Evolutionary conservation across 345 rosid genomes (phyloP), one percentile per base, ranked within the genome.

Genomic region (Turritis glabra): DNA sequence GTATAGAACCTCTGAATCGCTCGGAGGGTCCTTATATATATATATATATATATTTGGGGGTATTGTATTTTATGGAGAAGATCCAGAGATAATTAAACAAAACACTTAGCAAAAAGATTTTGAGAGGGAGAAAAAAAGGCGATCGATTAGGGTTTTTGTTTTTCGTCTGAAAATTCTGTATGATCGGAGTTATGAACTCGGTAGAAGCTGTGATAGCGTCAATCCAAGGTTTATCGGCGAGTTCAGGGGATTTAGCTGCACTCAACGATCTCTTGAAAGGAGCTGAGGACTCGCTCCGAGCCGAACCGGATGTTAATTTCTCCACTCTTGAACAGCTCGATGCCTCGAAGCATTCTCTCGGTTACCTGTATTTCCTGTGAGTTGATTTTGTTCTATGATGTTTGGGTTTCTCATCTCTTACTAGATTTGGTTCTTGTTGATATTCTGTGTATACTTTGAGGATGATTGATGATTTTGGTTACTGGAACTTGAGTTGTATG

Each of bases 311-410:
- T 75, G 63, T 79, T 62, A 72, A 85, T 46, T 46, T 74, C 41
- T 73, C 90, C 55, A 77, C 73, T 69, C 90, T 90, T 71, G 88
- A 84, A n/a, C 88, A 85, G 76, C 91, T 90, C 64, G 91, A 88
- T 64, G 85, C 93, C 11, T 66, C 82, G 54, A 82, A 64, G 52
- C 91, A 90, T 75, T 86, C 96, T 70, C 91, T 90, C 19, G 93
- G 96, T 67, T 90, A 86, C 82, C 85, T 90, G 44, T 88, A 79
- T 79, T 27, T 90, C 74, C 83, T 90, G 96, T 90, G 76, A 81
- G 75, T 79, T 72, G 19, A 54, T 18, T 48, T 17, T 44, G 12
- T 65, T 32, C 44, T 4, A 52, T 43, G 26, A 30, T 64, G n/a
- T 56, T 54, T 71, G 9, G 38, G 22, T 76, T 63, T 50, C 23